Conservation (phyloP, 306 rosid species). For the Cucurbita ficifolia region DNA sequence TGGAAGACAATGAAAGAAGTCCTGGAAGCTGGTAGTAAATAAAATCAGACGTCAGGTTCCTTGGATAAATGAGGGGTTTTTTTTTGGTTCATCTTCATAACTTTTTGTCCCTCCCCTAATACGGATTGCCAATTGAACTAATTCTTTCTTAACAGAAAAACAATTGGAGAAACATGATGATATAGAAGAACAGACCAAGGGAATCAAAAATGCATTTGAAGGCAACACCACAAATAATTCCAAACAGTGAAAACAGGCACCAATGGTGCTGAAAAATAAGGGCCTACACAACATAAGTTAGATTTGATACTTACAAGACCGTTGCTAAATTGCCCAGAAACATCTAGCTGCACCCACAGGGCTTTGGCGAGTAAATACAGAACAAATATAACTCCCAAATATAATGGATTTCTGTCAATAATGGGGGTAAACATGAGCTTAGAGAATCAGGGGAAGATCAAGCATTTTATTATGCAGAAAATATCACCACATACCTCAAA, state of each 20-base stretch:
- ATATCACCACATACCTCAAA: conserved; percentile 36
- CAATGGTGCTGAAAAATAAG: not conserved
- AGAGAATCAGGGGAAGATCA: not conserved
- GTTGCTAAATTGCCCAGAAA: conserved; percentile 57
- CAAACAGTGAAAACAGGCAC: not conserved
- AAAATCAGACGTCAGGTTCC: conserved; percentile 1
- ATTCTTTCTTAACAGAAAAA: too few species aligned
- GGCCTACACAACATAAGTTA: not conserved
- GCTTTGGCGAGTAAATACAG: conserved; percentile 62
- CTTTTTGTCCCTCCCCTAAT: too few species aligned
- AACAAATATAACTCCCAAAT: conserved; percentile 57
- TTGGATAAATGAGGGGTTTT: not conserved
- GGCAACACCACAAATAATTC: not conserved
- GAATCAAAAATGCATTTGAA: not conserved
- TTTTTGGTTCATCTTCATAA: not conserved
- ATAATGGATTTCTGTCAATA: conserved; percentile 80
- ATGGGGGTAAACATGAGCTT: conserved; percentile 9
- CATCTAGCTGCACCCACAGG: conserved; percentile 82
- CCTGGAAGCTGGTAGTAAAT: conserved; percentile 65
- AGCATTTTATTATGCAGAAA: not conserved
- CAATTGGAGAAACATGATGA: too few species aligned
- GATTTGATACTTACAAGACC: conserved; percentile 61
- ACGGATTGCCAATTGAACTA: not conserved
- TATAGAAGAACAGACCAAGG: too few species aligned
- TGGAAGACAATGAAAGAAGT: conserved; percentile 56